Base-by-base conservation (phyloP, 257 asterid species). In the Nicotiana sylvestris region DNA sequence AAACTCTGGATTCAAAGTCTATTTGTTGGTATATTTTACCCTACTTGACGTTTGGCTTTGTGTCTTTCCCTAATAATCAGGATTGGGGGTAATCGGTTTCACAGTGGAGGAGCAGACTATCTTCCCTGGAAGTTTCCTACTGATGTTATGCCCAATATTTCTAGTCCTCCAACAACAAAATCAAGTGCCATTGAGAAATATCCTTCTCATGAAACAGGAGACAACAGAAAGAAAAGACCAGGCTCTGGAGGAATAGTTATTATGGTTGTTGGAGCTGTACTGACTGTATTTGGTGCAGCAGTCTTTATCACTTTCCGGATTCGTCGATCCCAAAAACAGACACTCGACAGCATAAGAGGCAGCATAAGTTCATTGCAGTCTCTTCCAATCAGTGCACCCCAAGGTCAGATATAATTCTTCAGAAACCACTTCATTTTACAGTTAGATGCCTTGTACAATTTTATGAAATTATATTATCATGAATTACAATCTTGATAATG, bases 111-210 rank as follows among this genome's bases (percentile, higher is more conserved):
- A 82, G 86, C 85, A 62, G 89, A 93, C 90, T 91, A 89, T 84
- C 90, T 92, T 12, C 97, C 98, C 60, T 94, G 99, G 99, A 86
- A 79, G 27, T 93, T 92, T 85, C 98, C 97, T 76, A 67, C 81
- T 2, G 97, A 91, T 55, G 12, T 66, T 64, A 68, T 86, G 51
- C 97, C 98, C 16, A 46, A 81, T 88, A 84, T 90, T 76, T 86
- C 86, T 89, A 88, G 89, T 81, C 93, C 98, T 79, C 93, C 98
- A 66, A 83, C 87, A 51, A 76, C 90, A 78, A 90, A 92, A 81
- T 84, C 92, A 61, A 95, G 95, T 79, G 95, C 92, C 79, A 84
- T 89, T 6, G 92, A 86, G 85, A 89, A 83, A 87, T 85, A 86
- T 87, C 92, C 93, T 69, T 80, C 90, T 83, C 88, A 82, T 79